phyloP scores from a whole-genome alignment of 75 land plant species.

The Pinus tabuliformis region DNA sequence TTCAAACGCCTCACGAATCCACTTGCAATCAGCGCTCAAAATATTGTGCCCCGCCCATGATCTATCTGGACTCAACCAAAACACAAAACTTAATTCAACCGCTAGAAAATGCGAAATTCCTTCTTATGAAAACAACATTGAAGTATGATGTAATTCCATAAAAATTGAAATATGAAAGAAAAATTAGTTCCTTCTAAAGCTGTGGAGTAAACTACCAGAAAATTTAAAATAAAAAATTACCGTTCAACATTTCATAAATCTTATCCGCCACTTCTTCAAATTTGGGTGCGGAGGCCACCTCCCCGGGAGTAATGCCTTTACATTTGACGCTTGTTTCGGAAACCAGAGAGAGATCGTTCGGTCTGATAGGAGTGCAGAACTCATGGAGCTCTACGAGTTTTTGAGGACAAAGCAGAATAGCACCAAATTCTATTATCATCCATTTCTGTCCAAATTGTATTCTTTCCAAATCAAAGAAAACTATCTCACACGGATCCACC shows the following conservation, averaged over 20 bases:
- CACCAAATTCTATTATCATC: conserved; percentile 70
- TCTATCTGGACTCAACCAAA: conserved; percentile 34
- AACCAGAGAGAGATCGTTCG: conserved; percentile 41
- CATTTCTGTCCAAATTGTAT: conserved; percentile 57
- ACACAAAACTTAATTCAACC: not conserved
- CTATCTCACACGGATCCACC: conserved; percentile 37
- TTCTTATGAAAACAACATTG: not conserved
- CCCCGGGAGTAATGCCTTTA: conserved; percentile 63
- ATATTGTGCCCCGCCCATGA: conserved; percentile 96
- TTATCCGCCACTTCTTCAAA: conserved; percentile 60
- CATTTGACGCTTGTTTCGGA: conserved; percentile 40
- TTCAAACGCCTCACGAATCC: conserved; percentile 79
- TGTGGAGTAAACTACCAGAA: too few relatives aligned
- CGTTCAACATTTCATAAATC: conserved; percentile 61
- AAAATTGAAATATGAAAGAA: not conserved
- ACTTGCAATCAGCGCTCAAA: conserved; percentile 54
- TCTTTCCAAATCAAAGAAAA: conserved; percentile 88
- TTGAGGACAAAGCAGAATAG: conserved; percentile 56
- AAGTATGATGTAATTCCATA: not conserved
- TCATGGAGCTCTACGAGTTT: conserved; percentile 52
- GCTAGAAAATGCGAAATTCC: not conserved
- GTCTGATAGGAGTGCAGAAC: conserved; percentile 66
- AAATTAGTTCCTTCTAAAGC: not conserved
- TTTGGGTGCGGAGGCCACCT: conserved; percentile 43
- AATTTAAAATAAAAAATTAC: conserved; percentile 18